A percentile compares a stretch with the other conserved stretches of the same genome.
Conservation (phyloP, 75 land plant genomes). For the Sequoia sempervirens region DNA sequence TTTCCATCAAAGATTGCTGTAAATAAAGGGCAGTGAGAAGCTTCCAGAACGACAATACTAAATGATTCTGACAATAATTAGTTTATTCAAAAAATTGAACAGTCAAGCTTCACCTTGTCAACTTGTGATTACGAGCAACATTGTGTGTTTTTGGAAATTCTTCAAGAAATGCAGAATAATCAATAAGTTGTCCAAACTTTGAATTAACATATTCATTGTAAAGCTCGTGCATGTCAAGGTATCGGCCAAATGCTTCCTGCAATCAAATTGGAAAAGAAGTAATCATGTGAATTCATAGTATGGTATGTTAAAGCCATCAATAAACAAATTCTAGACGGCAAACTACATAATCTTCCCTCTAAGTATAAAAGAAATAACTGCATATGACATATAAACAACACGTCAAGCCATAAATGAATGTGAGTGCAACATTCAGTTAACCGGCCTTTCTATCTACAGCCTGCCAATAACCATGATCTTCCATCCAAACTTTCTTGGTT, state of each 20-base stretch:
- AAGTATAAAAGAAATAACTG: no score
- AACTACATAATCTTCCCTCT: no score
- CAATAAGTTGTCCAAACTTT: constrained; percentile 75
- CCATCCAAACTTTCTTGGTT: neutral
- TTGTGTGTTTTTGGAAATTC: constrained; percentile 67
- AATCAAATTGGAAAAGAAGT: neutral
- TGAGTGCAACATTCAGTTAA: neutral
- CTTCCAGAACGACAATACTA: neutral
- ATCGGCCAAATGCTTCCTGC: constrained; percentile 95
- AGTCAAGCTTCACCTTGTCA: constrained; percentile 46
- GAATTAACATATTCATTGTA: constrained; percentile 81
- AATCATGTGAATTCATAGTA: neutral
- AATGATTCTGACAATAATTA: neutral
- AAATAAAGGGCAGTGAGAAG: neutral
- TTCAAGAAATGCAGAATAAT: constrained; percentile 80
- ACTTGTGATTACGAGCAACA: constrained; percentile 54
- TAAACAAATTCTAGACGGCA: neutral
- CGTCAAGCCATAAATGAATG: neutral
- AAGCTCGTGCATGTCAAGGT: constrained; percentile 89
- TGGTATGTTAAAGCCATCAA: neutral
- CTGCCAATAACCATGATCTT: neutral
- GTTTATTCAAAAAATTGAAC: neutral
- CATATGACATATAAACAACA: neutral
- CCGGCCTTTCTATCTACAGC: neutral
- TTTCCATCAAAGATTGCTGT: neutral